These are phyloP conservation scores for Verticillium zaregamsianum DNA, from an alignment of 2,329 filamentous ascomycete genomes.

Conservation along the genomic window DNA sequence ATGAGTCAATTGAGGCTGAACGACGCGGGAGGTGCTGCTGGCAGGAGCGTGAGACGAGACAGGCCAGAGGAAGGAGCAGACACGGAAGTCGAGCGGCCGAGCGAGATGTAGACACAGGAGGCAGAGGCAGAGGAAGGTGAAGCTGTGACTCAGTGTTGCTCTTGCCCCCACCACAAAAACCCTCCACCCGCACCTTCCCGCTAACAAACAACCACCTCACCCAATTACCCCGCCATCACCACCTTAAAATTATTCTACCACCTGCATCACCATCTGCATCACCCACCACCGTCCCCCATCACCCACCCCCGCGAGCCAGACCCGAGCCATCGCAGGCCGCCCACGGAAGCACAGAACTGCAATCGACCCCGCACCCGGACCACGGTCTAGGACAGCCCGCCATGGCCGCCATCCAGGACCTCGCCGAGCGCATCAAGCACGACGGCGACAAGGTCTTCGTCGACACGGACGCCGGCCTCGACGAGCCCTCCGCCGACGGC, in stretches of 20 bases:
- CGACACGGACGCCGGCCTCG: conserved; percentile 74
- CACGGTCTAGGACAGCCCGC: conserved; percentile 8
- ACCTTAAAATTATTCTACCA: conserved; percentile 1
- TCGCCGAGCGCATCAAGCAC: conserved; percentile 46
- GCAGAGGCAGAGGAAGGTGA: too few relatives aligned
- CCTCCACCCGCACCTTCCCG: neutral
- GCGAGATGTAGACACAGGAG: neutral
- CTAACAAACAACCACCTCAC: conserved; percentile 1
- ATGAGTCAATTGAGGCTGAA: neutral
- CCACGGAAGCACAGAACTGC: neutral
- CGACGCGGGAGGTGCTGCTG: neutral
- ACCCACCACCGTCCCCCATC: neutral
- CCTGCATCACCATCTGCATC: neutral
- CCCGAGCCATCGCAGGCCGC: neutral
- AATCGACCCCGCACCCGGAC: neutral
- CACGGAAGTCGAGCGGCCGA: neutral
- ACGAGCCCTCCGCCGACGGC: conserved; percentile 64
- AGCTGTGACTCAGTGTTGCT: neutral
- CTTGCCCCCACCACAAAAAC: conserved; percentile 1
- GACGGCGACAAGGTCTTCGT: conserved; percentile 58
- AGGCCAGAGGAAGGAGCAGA: neutral
- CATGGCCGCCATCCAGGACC: conserved; percentile 43
- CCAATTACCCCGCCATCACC: conserved; percentile 3
- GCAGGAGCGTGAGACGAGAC: neutral
- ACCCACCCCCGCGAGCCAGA: neutral